Evolutionary conservation across 2,329 filamentous ascomycete genomes (phyloP), one percentile per base, ranked within the genome.

Genomic region (Ophiostoma fasciatum): DNA sequence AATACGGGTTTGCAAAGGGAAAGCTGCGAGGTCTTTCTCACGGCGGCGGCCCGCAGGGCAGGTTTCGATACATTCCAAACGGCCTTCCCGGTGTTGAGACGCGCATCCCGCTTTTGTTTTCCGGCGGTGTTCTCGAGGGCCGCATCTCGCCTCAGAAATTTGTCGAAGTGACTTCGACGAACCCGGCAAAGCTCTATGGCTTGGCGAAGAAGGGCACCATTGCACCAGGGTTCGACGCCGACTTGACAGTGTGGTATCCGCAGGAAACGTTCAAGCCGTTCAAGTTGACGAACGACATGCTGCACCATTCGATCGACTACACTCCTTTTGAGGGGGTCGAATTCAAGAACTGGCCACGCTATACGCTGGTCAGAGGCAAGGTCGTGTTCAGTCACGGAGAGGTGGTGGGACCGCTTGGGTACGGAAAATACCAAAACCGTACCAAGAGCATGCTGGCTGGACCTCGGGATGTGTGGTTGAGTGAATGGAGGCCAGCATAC

Each of bases 271-370:
- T 15, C n/a, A 2, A 21, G 13, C 17, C n/a, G 10, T 37, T 36
- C 7, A 19, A 31, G n/a, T 40, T 44, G 15, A 27, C 20, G 26
- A 72, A 74, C 43, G 53, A 56, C 4, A 62, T 63, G 51, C 49
- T 77, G 42, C 71, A 77, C 49, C 72, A 77, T 46, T 60, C 69
- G 41, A 64, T 73, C 3, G 71, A 78, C 46, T 74, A 76, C 46
- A 74, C 71, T 6, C 71, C 72, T 0, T 77, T 69, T 44, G 71
- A 76, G 47, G 71, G 71, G 0, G 59, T 59, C 34, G 51, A 48
- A n/a, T 49, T 77, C 21, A 60, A 59, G 19, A 70, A 76, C 37
- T 77, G 73, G 71, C 71, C 71, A 11, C 57, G 71, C 13, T 74
- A 67, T 44, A 74, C 70, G 0, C 58, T 77, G 7, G 42, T 78